phyloP scores from a whole-genome alignment of 192 early-diverging fungal species.

The Backusella sp. region DNA sequence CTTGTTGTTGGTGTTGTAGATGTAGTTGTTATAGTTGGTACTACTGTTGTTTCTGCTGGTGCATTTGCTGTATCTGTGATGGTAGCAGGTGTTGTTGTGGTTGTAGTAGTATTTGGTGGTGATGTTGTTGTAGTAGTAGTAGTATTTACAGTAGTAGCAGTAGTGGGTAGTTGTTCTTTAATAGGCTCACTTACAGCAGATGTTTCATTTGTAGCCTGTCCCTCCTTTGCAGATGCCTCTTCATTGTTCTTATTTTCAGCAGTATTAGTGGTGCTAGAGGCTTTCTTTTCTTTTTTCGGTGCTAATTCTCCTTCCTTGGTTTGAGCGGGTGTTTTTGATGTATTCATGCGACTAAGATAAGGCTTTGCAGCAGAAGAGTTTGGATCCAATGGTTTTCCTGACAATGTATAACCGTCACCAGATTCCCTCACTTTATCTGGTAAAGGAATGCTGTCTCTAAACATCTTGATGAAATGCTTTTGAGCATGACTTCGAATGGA shows the following conservation, averaged over 20 bases:
- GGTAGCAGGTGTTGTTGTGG: not conserved
- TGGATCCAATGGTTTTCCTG: conserved; percentile 86
- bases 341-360: conserved; percentile 53
- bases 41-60: not conserved
- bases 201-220: not conserved
- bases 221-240: not conserved
- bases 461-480: conserved; percentile 92
- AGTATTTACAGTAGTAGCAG: not conserved
- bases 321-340: not conserved
- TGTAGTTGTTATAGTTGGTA: not conserved
- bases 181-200: not conserved
- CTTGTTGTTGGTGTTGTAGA: not conserved
- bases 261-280: not conserved
- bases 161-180: not conserved
- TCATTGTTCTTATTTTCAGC: not conserved
- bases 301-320: not conserved
- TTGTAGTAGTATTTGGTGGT: not conserved
- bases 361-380: conserved; percentile 83
- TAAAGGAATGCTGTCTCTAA: conserved; percentile 74
- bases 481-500: conserved; percentile 89
- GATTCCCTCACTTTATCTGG: conserved; percentile 73
- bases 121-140: not conserved
- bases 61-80: not conserved
- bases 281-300: not conserved
- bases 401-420: conserved; percentile 78